Percentiles rank a stretch among this genome's conserved stretches.
Conservation (phyloP, 2,329 filamentous ascomycete genomes). For the Cytospora piceicola region DNA sequence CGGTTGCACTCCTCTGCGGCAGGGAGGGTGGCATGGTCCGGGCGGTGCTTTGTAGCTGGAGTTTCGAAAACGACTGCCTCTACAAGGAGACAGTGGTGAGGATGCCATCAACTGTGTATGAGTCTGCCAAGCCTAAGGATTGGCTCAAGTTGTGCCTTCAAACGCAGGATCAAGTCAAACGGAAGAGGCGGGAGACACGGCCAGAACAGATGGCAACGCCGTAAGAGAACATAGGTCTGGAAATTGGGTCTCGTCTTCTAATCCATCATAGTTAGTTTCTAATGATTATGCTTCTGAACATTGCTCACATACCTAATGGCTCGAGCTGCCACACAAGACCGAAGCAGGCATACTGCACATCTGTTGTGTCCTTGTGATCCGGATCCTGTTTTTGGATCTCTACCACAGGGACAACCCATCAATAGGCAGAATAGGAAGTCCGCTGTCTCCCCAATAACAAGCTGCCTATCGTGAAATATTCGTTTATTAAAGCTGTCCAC, state of each 20-base stretch:
- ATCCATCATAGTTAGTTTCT: too few relatives aligned
- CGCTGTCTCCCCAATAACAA: not conserved
- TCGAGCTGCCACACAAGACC: too few relatives aligned
- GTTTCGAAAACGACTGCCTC: slow-evolving; percentile 34
- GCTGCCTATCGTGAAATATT: slow-evolving; percentile 7
- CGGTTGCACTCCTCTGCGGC: slow-evolving; percentile 38
- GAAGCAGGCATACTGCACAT: too few relatives aligned
- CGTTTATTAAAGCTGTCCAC: slow-evolving; percentile 17
- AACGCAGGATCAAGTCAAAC: slow-evolving; percentile 25
- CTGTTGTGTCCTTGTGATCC: too few relatives aligned
- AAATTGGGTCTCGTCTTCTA: too few relatives aligned
- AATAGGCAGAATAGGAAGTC: not conserved
- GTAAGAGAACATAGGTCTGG: too few relatives aligned
- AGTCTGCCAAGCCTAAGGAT: slow-evolving; percentile 32
- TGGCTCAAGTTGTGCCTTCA: slow-evolving; percentile 33
- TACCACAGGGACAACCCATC: too few relatives aligned
- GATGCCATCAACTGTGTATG: slow-evolving; percentile 32
- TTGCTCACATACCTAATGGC: too few relatives aligned
- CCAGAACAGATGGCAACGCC: not conserved
- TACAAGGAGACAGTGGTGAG: slow-evolving; percentile 34
- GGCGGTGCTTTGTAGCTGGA: slow-evolving; percentile 37
- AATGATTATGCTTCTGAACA: too few relatives aligned
- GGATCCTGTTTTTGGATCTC: too few relatives aligned
- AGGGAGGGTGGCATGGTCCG: slow-evolving; percentile 40
- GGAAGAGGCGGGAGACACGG: not conserved